Base-by-base conservation (phyloP, 169 alveolate genomes). In the Cryptosporidium parvum region DNA sequence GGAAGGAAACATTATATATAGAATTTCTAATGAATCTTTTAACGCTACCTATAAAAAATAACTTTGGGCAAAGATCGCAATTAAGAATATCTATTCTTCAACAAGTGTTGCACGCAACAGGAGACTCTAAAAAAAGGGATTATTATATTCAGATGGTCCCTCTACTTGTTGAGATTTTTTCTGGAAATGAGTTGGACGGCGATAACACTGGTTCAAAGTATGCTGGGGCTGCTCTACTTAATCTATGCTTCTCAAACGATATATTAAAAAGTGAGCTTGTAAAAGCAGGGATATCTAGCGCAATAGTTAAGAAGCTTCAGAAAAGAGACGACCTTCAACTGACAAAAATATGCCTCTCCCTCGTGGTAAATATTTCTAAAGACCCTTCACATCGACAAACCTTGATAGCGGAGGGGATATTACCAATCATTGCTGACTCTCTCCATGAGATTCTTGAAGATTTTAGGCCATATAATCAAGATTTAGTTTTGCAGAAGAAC, bases 51-150 rank as follows among this genome's bases (percentile, higher is more conserved):
- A 9, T 29, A 10, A 65, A 62, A 26, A 62, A 33, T 45, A 62
- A 48, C 39, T 80, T 80, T 62, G 89, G 89, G n/a, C 75, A 59
- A 67, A 80, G 65, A 58, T 80, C 75, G 6, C 89, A 80, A 65
- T 48, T 80, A 39, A 59, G 75, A 80, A 48, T 80, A 45, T 59
- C 75, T 8, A 80, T 80, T n/a, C 45, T 80, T 18, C 89, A 80
- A 21, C 89, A 80, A 80, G 59, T 80, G 1, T 31, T 80, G 16
- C 75, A 80, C 42, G 89, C 89, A 80, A 61, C 89, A 2, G 52
- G 68, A 0, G 73, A 59, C 42, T 44, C 75, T 14, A 80, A 18
- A 45, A 80, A 80, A 44, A 59, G 75, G 18, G 89, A 80, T 51
- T 80, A 80, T 26, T 80, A 80, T 62, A 67, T 67, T 23, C 75